These are phyloP conservation scores for Claviceps cyperi DNA, from an alignment of 2,329 filamentous ascomycete species.

Conservation along the genomic window DNA sequence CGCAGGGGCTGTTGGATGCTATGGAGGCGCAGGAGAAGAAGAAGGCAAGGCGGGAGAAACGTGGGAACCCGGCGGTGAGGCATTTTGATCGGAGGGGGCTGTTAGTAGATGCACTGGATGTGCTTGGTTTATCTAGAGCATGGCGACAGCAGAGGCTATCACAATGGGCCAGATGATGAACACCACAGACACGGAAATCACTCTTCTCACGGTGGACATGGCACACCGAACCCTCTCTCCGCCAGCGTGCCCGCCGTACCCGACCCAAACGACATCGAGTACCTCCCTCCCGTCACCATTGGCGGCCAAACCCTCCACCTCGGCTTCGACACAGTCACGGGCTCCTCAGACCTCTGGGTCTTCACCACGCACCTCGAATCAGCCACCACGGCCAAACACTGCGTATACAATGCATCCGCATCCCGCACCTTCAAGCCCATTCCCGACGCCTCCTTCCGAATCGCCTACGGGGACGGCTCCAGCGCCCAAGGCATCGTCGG, in stretches of 20 bases:
- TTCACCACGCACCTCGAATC: conserved; percentile 29
- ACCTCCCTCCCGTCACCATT: conserved; percentile 9
- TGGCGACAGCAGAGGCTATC: no score
- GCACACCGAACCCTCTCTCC: background rate
- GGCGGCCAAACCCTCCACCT: conserved; percentile 10
- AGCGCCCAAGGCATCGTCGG: conserved; percentile 28
- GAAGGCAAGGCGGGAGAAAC: background rate
- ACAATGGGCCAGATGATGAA: background rate
- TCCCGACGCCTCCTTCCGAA: conserved; percentile 25
- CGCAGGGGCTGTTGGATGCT: conserved; percentile 26
- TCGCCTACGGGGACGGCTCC: conserved; percentile 30
- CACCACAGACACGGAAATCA: no score
- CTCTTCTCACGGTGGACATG: background rate
- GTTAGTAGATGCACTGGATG: background rate
- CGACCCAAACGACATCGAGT: conserved; percentile 7
- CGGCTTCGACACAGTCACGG: conserved; percentile 14
- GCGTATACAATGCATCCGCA: conserved; percentile 22
- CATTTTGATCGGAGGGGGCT: background rate
- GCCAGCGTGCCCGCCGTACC: conserved; percentile 1
- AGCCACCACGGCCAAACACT: conserved; percentile 22
- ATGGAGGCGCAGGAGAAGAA: conserved; percentile 13
- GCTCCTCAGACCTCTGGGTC: conserved; percentile 16
- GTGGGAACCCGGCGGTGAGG: background rate
- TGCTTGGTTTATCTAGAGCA: background rate
- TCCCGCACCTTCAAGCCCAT: conserved; percentile 25